These are phyloP conservation scores for Arxiozyma slooffiae DNA, from an alignment of 1,139 yeast genomes.

Conservation along the genomic window DNA sequence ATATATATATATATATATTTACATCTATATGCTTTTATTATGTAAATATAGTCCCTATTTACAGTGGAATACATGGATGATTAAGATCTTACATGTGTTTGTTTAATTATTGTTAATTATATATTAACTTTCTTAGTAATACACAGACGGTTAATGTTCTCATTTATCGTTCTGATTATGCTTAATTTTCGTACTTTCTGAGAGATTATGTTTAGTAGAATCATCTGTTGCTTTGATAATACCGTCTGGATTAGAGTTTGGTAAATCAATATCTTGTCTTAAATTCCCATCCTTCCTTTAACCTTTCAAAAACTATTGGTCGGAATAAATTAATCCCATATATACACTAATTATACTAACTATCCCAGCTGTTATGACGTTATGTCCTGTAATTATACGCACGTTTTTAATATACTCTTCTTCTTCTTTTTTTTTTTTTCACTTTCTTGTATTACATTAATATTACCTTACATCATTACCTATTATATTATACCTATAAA, in stretches of 20 bases:
- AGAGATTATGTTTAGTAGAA: not conserved
- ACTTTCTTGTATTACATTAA: not conserved
- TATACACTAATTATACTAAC: constrained; percentile 37
- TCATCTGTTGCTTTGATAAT: not conserved
- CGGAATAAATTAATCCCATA: constrained; percentile 61
- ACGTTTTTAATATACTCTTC: constrained; percentile 11
- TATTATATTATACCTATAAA: not conserved
- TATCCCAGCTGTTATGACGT: constrained; percentile 29
- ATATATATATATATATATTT: too few species aligned
- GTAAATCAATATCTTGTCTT: constrained; percentile 47
- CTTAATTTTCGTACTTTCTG: not conserved
- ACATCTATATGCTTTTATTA: too few species aligned
- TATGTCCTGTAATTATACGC: constrained; percentile 32
- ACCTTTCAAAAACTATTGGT: constrained; percentile 60
- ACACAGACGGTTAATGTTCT: not conserved
- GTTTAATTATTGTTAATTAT: not conserved
- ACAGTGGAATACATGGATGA: not conserved
- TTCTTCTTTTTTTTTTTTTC: not conserved
- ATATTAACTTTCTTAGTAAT: not conserved
- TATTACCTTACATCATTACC: not conserved
- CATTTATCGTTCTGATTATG: not conserved
- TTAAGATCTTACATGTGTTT: too few species aligned
- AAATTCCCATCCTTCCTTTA: constrained; percentile 60
- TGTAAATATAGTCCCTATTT: not conserved
- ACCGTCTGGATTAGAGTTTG: constrained; percentile 10